Conservation (phyloP, 345 rosid genomes). For the Conringia planisiliqua region DNA sequence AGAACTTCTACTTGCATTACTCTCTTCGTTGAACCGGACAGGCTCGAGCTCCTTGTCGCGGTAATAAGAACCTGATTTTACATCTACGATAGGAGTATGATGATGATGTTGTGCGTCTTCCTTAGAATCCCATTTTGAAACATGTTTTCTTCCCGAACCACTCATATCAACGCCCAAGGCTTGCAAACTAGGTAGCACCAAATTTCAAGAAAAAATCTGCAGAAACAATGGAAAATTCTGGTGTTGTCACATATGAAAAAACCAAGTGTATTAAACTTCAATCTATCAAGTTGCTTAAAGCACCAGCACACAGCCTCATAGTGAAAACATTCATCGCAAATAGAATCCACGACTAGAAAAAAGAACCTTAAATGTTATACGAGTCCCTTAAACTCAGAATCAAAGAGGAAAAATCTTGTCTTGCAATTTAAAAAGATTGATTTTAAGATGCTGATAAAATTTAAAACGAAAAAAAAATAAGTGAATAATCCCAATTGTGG, state of each 20-base stretch:
- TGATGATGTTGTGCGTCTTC: conserved; percentile 47
- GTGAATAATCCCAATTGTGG: neutral
- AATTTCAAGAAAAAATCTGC: neutral
- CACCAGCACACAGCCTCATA: neutral
- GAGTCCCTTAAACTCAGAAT: neutral
- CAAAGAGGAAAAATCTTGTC: neutral
- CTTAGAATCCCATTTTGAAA: conserved; percentile 74
- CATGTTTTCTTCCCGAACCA: conserved; percentile 49
- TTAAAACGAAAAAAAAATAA: neutral
- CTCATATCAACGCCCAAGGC: conserved; percentile 46
- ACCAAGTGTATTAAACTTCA: neutral
- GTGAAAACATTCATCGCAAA: conserved; percentile 4
- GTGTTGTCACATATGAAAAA: neutral
- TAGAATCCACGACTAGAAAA: neutral
- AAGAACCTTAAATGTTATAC: neutral
- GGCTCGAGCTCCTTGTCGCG: conserved; percentile 45
- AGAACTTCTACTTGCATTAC: conserved; percentile 46
- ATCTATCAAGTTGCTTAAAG: neutral
- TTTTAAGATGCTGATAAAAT: neutral
- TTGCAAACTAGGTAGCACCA: neutral
- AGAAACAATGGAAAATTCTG: neutral
- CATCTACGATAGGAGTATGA: conserved; percentile 40
- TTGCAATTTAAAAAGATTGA: neutral
- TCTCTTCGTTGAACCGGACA: conserved; percentile 45
- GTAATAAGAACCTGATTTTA: conserved; percentile 38